Evolutionary conservation across 2,329 filamentous ascomycete genomes (phyloP), one percentile per base, ranked within the genome.

Genomic region (Cladosporium sp.): DNA sequence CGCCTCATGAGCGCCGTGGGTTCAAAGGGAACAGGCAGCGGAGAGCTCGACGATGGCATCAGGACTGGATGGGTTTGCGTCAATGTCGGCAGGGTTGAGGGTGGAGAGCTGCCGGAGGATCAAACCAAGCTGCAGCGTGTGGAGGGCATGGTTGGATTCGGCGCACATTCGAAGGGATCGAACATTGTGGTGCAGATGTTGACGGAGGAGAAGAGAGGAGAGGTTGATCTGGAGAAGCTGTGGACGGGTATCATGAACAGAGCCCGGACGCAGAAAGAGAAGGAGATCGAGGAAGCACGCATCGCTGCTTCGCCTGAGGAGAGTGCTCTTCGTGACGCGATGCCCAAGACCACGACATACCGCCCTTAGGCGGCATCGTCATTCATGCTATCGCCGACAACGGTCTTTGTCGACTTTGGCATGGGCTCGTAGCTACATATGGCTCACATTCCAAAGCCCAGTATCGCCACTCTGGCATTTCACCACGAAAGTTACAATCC

Each of bases 11-110:
- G 91, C 15, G 90, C 86, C 67, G 86, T 87, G 0, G 87, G 88
- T n/a, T 84, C 86, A 57, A 80, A 82, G 57, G 70, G 79, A 8
- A 82, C 87, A 6, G 86, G 87, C 12, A 83, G 84, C 11, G 86
- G 87, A 14, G 84, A 84, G 15, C 81, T 85, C 1, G 93, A 97
- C 72, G 92, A 97, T 74, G 94, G 93, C 2, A 91, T 97, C 62
- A 89, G 90, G 14, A 97, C 94, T 0, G 93, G 93, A 11, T 99
- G 95, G 95, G 90, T 99, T 24, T 99, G 95, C 78, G 91, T 98
- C 68, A 96, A 97, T 75, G 86, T 95, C 11, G 92, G 92, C 4
- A 86, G 86, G 18, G 84, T 92, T 0, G 86, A 90, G 52, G 92
- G 92, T 4, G 87, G 87, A 10, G 84, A 92, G 2, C 85, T 90